Evolutionary conservation across 192 early-diverging fungal genomes (phyloP), one percentile per base, ranked within the genome.

Genomic region (Podila minutissima): DNA sequence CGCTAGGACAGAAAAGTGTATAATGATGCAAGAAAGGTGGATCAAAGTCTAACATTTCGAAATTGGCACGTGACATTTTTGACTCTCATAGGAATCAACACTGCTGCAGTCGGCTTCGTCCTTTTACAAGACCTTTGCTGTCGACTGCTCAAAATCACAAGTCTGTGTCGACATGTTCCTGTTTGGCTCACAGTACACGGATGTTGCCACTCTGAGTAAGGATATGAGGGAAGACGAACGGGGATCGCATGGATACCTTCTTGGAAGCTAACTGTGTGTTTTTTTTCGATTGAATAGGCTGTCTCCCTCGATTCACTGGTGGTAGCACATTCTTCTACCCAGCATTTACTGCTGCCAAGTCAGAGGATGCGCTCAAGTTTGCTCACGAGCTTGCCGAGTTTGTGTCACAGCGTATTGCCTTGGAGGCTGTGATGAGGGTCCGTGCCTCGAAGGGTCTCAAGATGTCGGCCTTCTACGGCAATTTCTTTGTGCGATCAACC

Each of bases 401-500:
- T 67, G 86, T 99, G 49, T 86, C 93, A 1, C 90, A 93, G 28
- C 88, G 92, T 11, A 86, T 96, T 62, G 96, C 91, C 2, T 83
- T 97, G 48, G 97, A 99, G 73, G 96, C 97, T 11, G 96, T 99
- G 17, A 88, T 99, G 79, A 89, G 97, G 37, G 91, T 99, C 9
- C 91, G 97, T 64, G 94, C 97, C 2, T 95, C 95, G 4, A 95
- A 93, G 76, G 96, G 96, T 28, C 66, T 99, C 50, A 85, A 91
- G 46, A 95, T 97, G 92, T 90, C 91, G 26, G 87, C 94, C 20
- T 98, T 94, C 85, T 95, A 99, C 61, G 97, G 97, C 17, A 97
- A 97, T 91, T 98, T 98, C 81, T 99, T 99, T 85, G 88, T 99
- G 50, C 94, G 97, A 11, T 95, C 95, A 51, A 93, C 96, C 28